These are phyloP conservation scores for Dothideomycetes sp. DNA, from an alignment of 2,329 filamentous ascomycete genomes.

Conservation along the genomic window DNA sequence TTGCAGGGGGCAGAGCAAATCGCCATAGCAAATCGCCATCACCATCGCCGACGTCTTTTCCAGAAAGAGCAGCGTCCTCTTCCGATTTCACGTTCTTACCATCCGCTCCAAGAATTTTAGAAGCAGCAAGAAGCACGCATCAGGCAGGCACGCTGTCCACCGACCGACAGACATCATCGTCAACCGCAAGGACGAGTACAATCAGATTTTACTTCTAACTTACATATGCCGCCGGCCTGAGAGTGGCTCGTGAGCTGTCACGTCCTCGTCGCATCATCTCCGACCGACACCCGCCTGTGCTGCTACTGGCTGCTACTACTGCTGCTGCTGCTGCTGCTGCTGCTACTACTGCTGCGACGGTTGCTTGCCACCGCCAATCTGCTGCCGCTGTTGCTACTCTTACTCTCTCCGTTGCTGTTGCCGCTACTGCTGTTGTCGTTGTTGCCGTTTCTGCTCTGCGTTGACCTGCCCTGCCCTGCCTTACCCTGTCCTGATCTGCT, in stretches of 20 bases:
- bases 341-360: background rate
- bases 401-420: background rate
- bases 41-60: background rate
- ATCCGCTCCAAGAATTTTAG: too few species aligned
- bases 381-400: background rate
- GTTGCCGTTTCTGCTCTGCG: background rate
- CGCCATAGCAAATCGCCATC: conserved; percentile 5
- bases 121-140: too few species aligned
- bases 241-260: too few species aligned
- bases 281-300: conserved; percentile 5
- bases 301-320: background rate
- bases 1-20: conserved; percentile 7
- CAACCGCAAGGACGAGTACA: too few species aligned
- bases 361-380: too few species aligned
- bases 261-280: conserved; percentile 8
- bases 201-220: too few species aligned
- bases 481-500: too few species aligned
- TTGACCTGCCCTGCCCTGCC: background rate
- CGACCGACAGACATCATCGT: too few species aligned
- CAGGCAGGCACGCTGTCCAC: too few species aligned
- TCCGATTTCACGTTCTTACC: background rate
- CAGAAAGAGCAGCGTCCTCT: background rate
- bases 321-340: background rate
- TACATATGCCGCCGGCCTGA: too few species aligned
- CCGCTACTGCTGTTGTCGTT: background rate